A percentile compares a stretch with the other conserved stretches of the same genome.
These are phyloP conservation scores for Microglena sp. DNA, from an alignment of 139 green algal species.

Conservation along the genomic window DNA sequence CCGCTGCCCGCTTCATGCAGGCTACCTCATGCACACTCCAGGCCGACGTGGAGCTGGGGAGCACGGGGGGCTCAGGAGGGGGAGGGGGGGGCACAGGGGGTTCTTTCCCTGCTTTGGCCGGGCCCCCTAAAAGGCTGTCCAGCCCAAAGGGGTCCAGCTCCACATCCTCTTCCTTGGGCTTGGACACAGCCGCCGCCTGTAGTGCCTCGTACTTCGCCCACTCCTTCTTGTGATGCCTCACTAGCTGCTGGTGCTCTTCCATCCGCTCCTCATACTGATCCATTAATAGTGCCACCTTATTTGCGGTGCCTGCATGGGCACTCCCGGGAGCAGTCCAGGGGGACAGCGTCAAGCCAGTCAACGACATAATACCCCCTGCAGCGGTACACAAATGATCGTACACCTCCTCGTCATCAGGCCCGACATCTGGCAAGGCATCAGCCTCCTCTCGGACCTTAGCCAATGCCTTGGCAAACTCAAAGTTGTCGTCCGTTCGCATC, in stretches of 20 bases:
- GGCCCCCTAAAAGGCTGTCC: slow-evolving; percentile 18
- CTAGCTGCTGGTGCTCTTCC: neutral
- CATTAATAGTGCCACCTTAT: neutral
- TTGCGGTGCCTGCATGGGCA: neutral
- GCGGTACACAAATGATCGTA: no score
- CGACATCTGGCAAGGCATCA: slow-evolving; percentile 16
- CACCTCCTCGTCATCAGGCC: neutral
- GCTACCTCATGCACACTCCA: neutral
- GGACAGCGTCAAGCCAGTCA: no score
- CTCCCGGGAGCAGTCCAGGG: neutral
- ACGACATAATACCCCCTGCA: no score
- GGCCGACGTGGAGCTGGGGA: neutral
- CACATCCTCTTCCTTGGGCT: neutral
- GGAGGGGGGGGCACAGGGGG: neutral
- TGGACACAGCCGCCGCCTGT: neutral
- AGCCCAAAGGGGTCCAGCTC: slow-evolving; percentile 51
- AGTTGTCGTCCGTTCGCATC: slow-evolving; percentile 56
- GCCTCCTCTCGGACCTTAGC: slow-evolving; percentile 14
- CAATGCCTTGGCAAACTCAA: slow-evolving; percentile 51
- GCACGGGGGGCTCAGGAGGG: neutral
- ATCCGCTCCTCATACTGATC: neutral
- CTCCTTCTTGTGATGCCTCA: neutral
- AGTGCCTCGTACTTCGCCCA: neutral
- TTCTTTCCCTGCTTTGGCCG: neutral
- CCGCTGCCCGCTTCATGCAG: slow-evolving; percentile 31